phyloP scores from a whole-genome alignment of 495 filamentous ascomycete genomes.

The Penicillium arizonense region DNA sequence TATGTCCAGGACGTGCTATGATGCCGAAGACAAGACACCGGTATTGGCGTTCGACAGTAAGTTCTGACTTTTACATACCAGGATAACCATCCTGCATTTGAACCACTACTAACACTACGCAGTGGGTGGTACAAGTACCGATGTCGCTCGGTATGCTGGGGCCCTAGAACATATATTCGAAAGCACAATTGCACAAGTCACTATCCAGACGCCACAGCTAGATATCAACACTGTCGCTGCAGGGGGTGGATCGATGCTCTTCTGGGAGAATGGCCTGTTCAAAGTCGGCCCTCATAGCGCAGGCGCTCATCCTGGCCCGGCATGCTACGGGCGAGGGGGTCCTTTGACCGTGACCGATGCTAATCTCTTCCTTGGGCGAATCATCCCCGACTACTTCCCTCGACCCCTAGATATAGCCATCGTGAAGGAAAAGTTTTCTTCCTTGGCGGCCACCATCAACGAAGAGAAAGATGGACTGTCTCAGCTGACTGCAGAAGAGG shows the following conservation, averaged over 20 bases:
- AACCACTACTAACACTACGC: no score
- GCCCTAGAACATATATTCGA: slow-evolving; percentile 97
- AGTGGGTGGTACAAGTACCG: slow-evolving; percentile 89
- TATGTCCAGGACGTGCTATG: slow-evolving; percentile 91
- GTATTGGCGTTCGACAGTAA: slow-evolving; percentile 89
- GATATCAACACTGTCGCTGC: slow-evolving; percentile 98
- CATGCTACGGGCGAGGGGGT: slow-evolving; percentile 92
- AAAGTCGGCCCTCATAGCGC: slow-evolving; percentile 94
- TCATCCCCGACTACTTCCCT: slow-evolving; percentile 93
- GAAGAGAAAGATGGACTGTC: slow-evolving; percentile 54
- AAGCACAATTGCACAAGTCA: slow-evolving; percentile 92
- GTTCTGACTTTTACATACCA: no score
- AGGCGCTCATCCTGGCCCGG: slow-evolving; percentile 88
- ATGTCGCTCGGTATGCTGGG: slow-evolving; percentile 91
- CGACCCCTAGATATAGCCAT: no score
- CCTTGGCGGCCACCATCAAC: slow-evolving; percentile 87
- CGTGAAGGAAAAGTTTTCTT: slow-evolving; percentile 74
- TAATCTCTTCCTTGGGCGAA: slow-evolving; percentile 82
- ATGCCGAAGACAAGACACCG: slow-evolving; percentile 78
- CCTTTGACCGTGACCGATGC: slow-evolving; percentile 93
- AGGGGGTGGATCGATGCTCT: slow-evolving; percentile 85
- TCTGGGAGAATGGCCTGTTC: slow-evolving; percentile 90
- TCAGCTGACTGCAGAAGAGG: slow-evolving; percentile 82
- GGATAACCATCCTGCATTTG: no score
- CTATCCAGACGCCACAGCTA: slow-evolving; percentile 90